Evolutionary conservation across 2,329 filamentous ascomycete species (phyloP), one percentile per base, ranked within the genome.

Genomic region (Hymenoscyphus salicellus): DNA sequence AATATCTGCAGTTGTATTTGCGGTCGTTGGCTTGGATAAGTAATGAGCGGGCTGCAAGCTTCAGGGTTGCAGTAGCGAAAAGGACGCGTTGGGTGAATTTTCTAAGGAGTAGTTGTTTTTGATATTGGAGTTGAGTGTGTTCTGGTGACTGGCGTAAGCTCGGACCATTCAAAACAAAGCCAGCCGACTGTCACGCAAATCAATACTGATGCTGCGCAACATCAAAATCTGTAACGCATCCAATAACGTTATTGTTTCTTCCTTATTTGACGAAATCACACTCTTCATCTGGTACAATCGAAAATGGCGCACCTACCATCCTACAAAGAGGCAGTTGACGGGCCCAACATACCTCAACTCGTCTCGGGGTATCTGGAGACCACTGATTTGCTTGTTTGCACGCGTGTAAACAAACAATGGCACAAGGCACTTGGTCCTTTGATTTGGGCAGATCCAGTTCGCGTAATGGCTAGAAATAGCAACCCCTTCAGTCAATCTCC

Each of bases 371-470:
- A 68, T 23, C 63, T 73, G 1, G 63, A 68, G 11, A 33, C 58
- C 6, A 11, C 33, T 3, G 58, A 60, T 14, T 55, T 72, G 3
- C 30, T 60, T 32, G 23, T 43, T 16, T 63, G 68, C 10, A 68
- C 56, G 33, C 57, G 56, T 5, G 70, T 71, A 11, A 66, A 64
- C 49, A 70, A 65, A 20, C 17, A 64, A 32, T 71, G 68, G 60
- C 55, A 68, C 38, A 23, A 23, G 2, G 55, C 64, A 8, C 64
- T 71, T 1, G 60, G 41, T 17, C 55, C 61, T 4, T 11, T 68
- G 5, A 61, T 72, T 1, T 73, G 72, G 72, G 28, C 32, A 14
- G 62, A 73, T 33, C 71, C 72, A 1, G 63, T 72, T 23, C 64
- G 59, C 20, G 32, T 68, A 14, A 60, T 69, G 5, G 30, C 60